Evolutionary conservation across 371 early-diverging fungal species (phyloP).

Genomic region (Mortierella sp.): DNA sequence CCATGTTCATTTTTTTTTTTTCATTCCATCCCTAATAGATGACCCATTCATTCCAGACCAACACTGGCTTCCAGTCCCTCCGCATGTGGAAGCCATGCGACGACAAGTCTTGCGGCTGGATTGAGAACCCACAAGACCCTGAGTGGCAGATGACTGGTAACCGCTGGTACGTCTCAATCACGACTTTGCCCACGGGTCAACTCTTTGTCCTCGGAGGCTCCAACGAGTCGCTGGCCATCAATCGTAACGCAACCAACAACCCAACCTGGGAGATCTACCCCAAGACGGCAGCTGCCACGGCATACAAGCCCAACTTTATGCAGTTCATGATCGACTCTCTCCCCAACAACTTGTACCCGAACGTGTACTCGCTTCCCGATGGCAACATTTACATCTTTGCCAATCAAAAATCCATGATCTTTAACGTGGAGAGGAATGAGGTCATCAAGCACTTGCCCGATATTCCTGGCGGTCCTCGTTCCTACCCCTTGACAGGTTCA

Average conservation of each 20-base stretch:
- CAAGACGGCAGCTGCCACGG: slow-evolving; percentile 8
- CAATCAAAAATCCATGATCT: slow-evolving; percentile 63
- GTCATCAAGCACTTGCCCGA: slow-evolving; percentile 57
- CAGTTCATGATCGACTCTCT: slow-evolving; percentile 31
- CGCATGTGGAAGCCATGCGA: slow-evolving; percentile 61
- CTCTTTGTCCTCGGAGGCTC: slow-evolving; percentile 65
- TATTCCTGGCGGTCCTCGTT: slow-evolving; percentile 59
- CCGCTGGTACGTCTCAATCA: slow-evolving; percentile 67
- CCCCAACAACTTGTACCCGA: slow-evolving; percentile 55
- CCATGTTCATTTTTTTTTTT: no score
- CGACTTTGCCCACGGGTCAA: slow-evolving; percentile 62
- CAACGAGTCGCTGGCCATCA: slow-evolving; percentile 57
- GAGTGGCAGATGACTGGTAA: slow-evolving; percentile 43
- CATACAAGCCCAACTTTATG: slow-evolving; percentile 23
- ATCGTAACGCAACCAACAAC: slow-evolving; percentile 57
- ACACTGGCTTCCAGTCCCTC: slow-evolving; percentile 51
- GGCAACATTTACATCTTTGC: slow-evolving; percentile 68
- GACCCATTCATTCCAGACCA: slow-evolving; percentile 11
- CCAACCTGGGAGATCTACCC: slow-evolving; percentile 51
- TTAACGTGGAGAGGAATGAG: slow-evolving; percentile 57
- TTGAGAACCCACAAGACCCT: slow-evolving; percentile 24
- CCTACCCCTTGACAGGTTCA: slow-evolving; percentile 68
- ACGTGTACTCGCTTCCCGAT: slow-evolving; percentile 61
- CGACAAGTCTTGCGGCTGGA: slow-evolving; percentile 58
- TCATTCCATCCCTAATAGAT: background rate